These are phyloP conservation scores for Cyphellophora attinorum DNA, from an alignment of 2,329 filamentous ascomycete species.

Conservation along the genomic window DNA sequence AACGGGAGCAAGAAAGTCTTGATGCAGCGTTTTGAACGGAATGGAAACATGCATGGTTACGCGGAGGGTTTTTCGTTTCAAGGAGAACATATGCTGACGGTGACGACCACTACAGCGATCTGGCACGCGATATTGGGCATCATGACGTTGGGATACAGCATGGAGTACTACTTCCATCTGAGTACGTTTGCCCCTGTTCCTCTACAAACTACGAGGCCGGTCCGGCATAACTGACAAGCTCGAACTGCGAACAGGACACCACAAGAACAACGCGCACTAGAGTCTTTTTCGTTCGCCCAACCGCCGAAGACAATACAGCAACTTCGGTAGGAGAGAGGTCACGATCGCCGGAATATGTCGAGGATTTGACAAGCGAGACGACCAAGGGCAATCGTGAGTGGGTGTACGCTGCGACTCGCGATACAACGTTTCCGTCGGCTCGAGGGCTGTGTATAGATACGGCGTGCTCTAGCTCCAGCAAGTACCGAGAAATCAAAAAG, in stretches of 20 bases:
- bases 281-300: too few species aligned
- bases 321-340: too few species aligned
- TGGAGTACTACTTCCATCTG: constrained; percentile 99
- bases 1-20: constrained; percentile 3
- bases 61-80: neutral
- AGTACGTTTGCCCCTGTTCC: constrained; percentile 47
- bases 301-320: too few species aligned
- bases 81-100: constrained; percentile 9
- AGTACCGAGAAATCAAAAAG: too few species aligned
- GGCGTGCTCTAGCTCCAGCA: too few species aligned
- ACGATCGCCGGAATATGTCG: too few species aligned
- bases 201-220: constrained; percentile 1
- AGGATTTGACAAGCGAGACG: too few species aligned
- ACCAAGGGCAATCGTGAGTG: too few species aligned
- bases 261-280: constrained; percentile 99
- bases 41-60: neutral
- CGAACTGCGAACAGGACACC: constrained; percentile 60
- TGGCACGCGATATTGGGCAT: constrained; percentile 75
- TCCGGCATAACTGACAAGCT: neutral
- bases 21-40: constrained; percentile 11
- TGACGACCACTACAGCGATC: constrained; percentile 58
- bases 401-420: too few species aligned
- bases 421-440: too few species aligned
- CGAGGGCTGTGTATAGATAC: too few species aligned
- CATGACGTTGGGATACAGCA: constrained; percentile 76